Conservation (phyloP, 2,329 filamentous ascomycete genomes). For the Colletotrichum acutatum region DNA sequence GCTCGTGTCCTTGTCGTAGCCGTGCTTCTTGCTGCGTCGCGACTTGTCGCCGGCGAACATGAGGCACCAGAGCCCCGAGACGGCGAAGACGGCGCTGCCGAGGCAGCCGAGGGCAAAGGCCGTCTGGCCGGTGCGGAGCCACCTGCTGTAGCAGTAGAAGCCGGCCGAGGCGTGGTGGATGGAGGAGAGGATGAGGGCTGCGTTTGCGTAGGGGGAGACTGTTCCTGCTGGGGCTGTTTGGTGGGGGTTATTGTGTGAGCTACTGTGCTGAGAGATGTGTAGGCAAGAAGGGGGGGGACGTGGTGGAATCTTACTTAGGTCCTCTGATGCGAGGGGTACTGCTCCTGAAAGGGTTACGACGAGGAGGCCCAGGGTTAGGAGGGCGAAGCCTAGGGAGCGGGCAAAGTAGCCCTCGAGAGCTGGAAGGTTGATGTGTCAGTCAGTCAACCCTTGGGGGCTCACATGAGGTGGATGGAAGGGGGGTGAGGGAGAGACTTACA, state of each 20-base stretch:
- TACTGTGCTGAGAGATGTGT: not conserved
- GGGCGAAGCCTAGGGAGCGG: slow-evolving; percentile 74
- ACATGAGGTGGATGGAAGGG: not conserved
- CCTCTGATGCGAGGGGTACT: slow-evolving; percentile 69
- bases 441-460: not conserved
- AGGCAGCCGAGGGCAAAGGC: slow-evolving; percentile 70
- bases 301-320: slow-evolving; percentile 47
- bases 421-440: slow-evolving; percentile 40
- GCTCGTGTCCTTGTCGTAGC: slow-evolving; percentile 52
- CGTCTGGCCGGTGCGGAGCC: slow-evolving; percentile 60
- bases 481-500: slow-evolving; percentile 39
- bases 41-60: slow-evolving; percentile 52
- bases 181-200: slow-evolving; percentile 73
- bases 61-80: slow-evolving; percentile 57
- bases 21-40: slow-evolving; percentile 49
- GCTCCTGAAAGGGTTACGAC: slow-evolving; percentile 77
- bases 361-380: slow-evolving; percentile 72
- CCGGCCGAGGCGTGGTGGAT: slow-evolving; percentile 72
- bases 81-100: slow-evolving; percentile 66
- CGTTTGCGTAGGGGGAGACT: slow-evolving; percentile 71
- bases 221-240: slow-evolving; percentile 43
- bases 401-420: slow-evolving; percentile 79
- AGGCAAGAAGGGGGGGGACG: not conserved
- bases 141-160: slow-evolving; percentile 76
- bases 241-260: slow-evolving; percentile 8